Conservation (phyloP, 129 eudicot species). For the Flaveria trinervia region DNA sequence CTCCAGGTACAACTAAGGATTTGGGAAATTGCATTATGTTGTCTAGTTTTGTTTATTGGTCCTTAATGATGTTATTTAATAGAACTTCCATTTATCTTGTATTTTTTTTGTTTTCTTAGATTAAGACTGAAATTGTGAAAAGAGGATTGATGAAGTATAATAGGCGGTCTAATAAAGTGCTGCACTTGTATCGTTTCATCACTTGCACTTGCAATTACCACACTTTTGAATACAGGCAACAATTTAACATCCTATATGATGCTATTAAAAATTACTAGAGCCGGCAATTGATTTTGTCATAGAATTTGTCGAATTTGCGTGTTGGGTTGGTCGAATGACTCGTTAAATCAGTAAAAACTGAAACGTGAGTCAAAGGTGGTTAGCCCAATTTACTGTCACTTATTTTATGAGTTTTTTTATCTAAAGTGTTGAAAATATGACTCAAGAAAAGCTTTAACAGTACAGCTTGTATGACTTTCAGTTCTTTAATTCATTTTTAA, state of each 20-base stretch:
- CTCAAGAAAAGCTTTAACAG: no score
- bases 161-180: constrained; percentile 74
- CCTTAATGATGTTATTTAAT: background rate
- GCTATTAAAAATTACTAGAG: background rate
- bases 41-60: background rate
- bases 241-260: background rate
- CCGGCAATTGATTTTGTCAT: background rate
- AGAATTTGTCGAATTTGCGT: no score
- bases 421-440: no score
- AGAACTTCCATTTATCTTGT: background rate
- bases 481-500: no score
- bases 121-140: constrained; percentile 40
- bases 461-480: no score
- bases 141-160: constrained; percentile 62
- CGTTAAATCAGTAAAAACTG: background rate
- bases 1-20: constrained; percentile 62
- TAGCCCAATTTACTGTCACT: background rate
- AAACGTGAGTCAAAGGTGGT: background rate
- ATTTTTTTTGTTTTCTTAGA: constrained; percentile 37
- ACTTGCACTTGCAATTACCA: constrained; percentile 76
- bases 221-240: constrained; percentile 86
- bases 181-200: constrained; percentile 44
- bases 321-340: no score
- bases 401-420: no score
- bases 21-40: constrained; percentile 7